A percentile compares a stretch with the other conserved stretches of the same genome.
phyloP scores from a whole-genome alignment of 306 rosid species.

The Vachellia collinsii region DNA sequence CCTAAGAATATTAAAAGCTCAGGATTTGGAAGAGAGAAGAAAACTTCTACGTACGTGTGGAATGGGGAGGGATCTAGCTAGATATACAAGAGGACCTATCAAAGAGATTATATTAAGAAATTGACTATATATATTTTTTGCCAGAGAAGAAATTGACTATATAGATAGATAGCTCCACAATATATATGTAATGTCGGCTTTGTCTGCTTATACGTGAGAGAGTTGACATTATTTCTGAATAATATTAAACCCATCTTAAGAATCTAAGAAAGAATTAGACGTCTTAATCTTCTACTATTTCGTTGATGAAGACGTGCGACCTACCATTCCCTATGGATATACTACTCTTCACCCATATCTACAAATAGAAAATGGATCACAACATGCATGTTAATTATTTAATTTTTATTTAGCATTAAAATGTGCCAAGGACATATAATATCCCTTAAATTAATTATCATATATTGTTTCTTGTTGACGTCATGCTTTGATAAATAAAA shows the following conservation, averaged over 20 bases:
- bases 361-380: not conserved
- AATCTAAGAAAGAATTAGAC: not conserved
- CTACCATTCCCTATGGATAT: not conserved
- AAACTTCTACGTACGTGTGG: conserved; percentile 12
- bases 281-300: not conserved
- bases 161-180: not conserved
- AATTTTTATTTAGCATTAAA: conserved; percentile 28
- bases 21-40: conserved; percentile 31
- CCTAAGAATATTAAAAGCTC: conserved; percentile 37
- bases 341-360: not conserved
- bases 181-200: conserved; percentile 28
- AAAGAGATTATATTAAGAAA: not conserved
- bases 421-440: not conserved
- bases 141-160: too few species aligned
- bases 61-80: not conserved
- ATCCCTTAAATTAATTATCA: not conserved
- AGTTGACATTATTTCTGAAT: conserved; percentile 46
- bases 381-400: not conserved
- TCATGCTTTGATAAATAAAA: conserved; percentile 9
- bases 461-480: conserved; percentile 20
- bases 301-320: not conserved
- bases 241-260: conserved; percentile 11
- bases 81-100: conserved; percentile 18
- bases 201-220: conserved; percentile 45
- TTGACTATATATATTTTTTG: not conserved